Base-by-base conservation (phyloP, 176 grass and related monocot species). In the Zoysia japonica region DNA sequence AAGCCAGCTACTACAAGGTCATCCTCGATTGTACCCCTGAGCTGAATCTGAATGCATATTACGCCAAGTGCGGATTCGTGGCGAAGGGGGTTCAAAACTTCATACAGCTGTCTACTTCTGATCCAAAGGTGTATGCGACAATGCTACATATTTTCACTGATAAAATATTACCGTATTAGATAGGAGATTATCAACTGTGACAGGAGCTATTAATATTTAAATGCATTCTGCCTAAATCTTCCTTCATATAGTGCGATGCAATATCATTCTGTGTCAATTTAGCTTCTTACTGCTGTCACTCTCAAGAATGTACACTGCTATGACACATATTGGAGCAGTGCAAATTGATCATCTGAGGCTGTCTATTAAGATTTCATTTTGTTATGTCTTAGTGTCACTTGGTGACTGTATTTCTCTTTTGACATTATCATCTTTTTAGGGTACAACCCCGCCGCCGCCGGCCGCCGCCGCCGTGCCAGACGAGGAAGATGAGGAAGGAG, bases 1-100 rank as follows among this genome's bases (percentile, higher is more conserved):
- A 62, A 15, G 77, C 81, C 2, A 86, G 92, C 11, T 98, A 90
- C 86, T 94, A 93, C 78, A 98, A 94, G 88, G 92, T 93, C 70
- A 98, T 98, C 69, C 90, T 98, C 20, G 95, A 94, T 53, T 94
- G 95, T 83, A 87, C 83, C 11, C 70, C 80, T 14, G 92, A 94
- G 78, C 85, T 92, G 42, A n/a, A n/a, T n/a, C n/a, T 80, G 84
- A n/a, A n/a, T 40, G 67, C 82, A 42, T 98, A 94, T 84, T 94
- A 98, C 45, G 78, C 85, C 62, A 93, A 89, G 51, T 94, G 95
- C 28, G 95, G 92, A 16, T 98, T 94, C 67, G 68, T 84, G 10
- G 88, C 92, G 88, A 98, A 93, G 84, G 83, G 89, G 53, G 84
- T 98, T 76, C 95, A 98, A 88, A n/a, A n/a, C n/a, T n/a, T n/a